A percentile compares a stretch with the other conserved stretches of the same genome.
Conservation (phyloP, 106 monocot genomes). For the Narthecium ossifragum region DNA sequence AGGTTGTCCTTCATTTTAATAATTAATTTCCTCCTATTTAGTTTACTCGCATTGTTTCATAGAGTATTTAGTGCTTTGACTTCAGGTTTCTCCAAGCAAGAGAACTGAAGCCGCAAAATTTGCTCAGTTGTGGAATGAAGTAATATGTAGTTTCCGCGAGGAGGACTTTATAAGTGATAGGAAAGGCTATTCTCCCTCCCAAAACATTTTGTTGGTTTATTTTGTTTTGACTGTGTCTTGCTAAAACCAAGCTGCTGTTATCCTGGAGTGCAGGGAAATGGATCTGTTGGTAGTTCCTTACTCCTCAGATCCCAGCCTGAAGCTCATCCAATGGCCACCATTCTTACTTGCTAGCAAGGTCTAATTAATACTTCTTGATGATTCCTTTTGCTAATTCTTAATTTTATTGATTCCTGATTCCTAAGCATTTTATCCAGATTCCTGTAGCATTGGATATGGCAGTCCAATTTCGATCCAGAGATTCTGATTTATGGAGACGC, state of each 20-base stretch:
- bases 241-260: not conserved
- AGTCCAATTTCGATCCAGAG: conserved; percentile 75
- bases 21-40: not conserved
- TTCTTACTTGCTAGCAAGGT: conserved; percentile 99
- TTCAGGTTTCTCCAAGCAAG: conserved; percentile 81
- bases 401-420: not conserved
- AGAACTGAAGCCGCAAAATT: conserved; percentile 97
- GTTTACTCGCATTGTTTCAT: not conserved
- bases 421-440: conserved; percentile 43
- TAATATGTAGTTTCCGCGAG: conserved; percentile 93
- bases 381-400: not conserved
- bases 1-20: conserved; percentile 30
- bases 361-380: not conserved
- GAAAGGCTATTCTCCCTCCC: conserved; percentile 22
- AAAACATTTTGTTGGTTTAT: not conserved
- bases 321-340: conserved; percentile 95
- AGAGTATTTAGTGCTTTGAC: not conserved
- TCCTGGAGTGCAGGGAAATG: conserved; percentile 77
- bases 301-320: conserved; percentile 85
- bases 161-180: conserved; percentile 97
- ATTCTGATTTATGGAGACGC: conserved; percentile 95
- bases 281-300: conserved; percentile 94
- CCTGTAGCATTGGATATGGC: conserved; percentile 99
- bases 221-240: conserved; percentile 1
- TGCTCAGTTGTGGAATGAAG: conserved; percentile 99